phyloP scores from a whole-genome alignment of 768 basidiomycete species.

The Macrolepiota dolichaula region DNA sequence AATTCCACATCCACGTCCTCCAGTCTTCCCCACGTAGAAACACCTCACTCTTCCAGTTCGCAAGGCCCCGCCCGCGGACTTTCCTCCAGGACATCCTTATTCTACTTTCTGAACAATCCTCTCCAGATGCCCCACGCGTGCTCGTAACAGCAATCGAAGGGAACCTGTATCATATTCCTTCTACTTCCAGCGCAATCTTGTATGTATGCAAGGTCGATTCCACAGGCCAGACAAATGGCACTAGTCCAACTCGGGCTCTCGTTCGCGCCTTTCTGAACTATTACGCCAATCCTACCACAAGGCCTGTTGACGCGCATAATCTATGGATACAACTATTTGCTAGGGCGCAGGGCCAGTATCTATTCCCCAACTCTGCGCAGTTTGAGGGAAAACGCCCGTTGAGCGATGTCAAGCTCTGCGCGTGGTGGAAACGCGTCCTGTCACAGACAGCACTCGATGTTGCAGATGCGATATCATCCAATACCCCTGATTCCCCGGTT shows the following conservation, averaged over 20 bases:
- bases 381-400: constrained; percentile 68
- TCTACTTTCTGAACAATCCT: constrained; percentile 61
- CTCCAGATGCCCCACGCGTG: constrained; percentile 39
- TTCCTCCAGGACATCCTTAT: constrained; percentile 77
- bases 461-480: constrained; percentile 8
- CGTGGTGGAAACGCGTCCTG: constrained; percentile 89
- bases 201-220: constrained; percentile 96
- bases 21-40: constrained; percentile 66
- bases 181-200: constrained; percentile 66
- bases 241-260: constrained; percentile 69
- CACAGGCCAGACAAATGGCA: constrained; percentile 67
- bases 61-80: constrained; percentile 58
- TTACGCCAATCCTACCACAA: constrained; percentile 60
- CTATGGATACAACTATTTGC: constrained; percentile 90
- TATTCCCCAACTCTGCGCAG: constrained; percentile 87
- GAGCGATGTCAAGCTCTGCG: constrained; percentile 75
- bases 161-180: constrained; percentile 67
- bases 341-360: constrained; percentile 84
- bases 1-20: constrained; percentile 75
- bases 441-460: constrained; percentile 49
- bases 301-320: constrained; percentile 53
- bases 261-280: constrained; percentile 62
- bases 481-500: neutral
- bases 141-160: constrained; percentile 82
- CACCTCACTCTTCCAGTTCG: constrained; percentile 71